These are phyloP conservation scores for Corinectria fuckeliana DNA, from an alignment of 2,329 filamentous ascomycete genomes.

Conservation along the genomic window DNA sequence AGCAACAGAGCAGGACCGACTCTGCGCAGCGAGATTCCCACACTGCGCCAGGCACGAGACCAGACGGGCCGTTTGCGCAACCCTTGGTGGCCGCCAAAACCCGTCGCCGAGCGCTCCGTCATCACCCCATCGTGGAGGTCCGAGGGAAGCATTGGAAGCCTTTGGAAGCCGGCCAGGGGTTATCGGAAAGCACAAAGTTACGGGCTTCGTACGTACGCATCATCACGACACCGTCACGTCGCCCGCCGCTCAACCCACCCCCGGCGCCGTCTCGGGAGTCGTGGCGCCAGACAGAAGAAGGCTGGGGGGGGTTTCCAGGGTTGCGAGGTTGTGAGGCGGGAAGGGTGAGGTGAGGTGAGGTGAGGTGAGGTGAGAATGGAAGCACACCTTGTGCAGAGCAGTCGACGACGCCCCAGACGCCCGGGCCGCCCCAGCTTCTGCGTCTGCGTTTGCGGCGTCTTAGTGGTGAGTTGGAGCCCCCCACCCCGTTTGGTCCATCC, in stretches of 20 bases:
- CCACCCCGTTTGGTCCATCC: not conserved
- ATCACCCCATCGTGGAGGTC: not conserved
- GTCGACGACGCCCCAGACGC: conserved; percentile 10
- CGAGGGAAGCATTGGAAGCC: conserved; percentile 3
- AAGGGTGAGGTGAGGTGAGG: not conserved
- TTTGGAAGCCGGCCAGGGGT: too few relatives aligned
- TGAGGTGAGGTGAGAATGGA: conserved; percentile 1
- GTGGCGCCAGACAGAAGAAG: conserved; percentile 9
- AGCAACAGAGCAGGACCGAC: conserved; percentile 16
- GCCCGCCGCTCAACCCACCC: not conserved
- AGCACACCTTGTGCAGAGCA: conserved; percentile 17
- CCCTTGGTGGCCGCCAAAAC: conserved; percentile 10
- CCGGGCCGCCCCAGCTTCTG: conserved; percentile 18
- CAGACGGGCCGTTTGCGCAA: conserved; percentile 18
- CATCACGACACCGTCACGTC: not conserved
- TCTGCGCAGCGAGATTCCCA: conserved; percentile 11
- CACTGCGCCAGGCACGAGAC: conserved; percentile 17
- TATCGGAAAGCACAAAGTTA: too few relatives aligned
- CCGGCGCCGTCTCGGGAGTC: too few relatives aligned
- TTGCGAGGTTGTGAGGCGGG: conserved; percentile 14
- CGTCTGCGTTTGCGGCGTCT: conserved; percentile 24
- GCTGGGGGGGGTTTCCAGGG: too few relatives aligned
- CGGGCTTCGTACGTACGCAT: not conserved
- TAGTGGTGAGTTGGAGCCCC: conserved; percentile 31
- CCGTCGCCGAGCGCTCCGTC: conserved; percentile 8